A percentile compares a stretch with the other conserved stretches of the same genome.
Conservation (phyloP, 352 stramenopile species). For the Phytophthora sansomeana region DNA sequence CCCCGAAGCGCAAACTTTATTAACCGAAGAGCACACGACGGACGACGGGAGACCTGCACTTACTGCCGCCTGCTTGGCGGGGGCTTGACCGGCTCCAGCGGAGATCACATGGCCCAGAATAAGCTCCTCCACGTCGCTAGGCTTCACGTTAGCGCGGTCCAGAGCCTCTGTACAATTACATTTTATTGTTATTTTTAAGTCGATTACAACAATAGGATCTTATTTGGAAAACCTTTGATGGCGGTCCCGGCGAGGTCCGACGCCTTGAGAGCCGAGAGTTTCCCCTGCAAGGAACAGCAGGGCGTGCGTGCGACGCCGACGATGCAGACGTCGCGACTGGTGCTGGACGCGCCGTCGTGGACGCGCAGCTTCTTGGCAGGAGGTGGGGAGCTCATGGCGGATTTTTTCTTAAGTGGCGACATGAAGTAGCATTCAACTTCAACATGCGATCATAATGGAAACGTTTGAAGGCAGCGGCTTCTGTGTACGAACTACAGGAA, state of each 20-base stretch:
- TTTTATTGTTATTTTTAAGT: conserved; percentile 4
- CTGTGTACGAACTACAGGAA: too few species aligned
- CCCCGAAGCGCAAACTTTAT: conserved; percentile 97
- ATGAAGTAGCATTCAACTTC: conserved; percentile 1
- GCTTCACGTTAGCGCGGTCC: conserved; percentile 51
- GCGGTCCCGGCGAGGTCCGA: conserved; percentile 90
- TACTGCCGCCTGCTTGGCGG: conserved; percentile 91
- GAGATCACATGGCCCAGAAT: conserved; percentile 96
- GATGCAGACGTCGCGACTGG: conserved; percentile 88
- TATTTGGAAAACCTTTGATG: conserved; percentile 63
- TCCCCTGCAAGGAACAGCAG: conserved; percentile 93
- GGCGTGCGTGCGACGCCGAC: conserved; percentile 95
- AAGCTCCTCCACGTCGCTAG: conserved; percentile 90
- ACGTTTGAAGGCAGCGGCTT: too few species aligned
- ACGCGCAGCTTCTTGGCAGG: conserved; percentile 30
- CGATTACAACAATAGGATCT: neutral
- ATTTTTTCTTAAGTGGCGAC: conserved; percentile 9
- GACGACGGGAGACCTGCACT: conserved; percentile 71
- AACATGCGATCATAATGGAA: neutral
- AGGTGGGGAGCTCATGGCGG: conserved; percentile 27
- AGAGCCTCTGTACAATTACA: conserved; percentile 44
- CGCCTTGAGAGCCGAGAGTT: conserved; percentile 83
- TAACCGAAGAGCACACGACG: conserved; percentile 96
- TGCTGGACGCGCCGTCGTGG: neutral
- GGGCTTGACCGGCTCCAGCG: conserved; percentile 95